Base-by-base conservation (phyloP, 805 yeast genomes). In the Monosporozyma solicola region DNA sequence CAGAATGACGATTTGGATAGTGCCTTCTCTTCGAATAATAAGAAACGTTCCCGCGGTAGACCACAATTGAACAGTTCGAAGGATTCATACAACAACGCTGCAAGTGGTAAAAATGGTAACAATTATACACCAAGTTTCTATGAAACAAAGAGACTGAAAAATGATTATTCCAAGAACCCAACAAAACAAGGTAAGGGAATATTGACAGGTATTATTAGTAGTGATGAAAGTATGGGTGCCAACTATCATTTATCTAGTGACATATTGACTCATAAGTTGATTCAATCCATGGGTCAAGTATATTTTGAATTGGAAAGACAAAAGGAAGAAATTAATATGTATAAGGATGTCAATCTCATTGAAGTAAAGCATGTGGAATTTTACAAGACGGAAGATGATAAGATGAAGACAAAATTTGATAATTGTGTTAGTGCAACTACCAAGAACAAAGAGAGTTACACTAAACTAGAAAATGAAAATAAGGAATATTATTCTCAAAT, bases 161-260 rank as follows among this genome's bases (percentile, higher is more conserved):
- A 79, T 69, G 83, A 82, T 54, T 87, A 87, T 62, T 75, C 85
- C 6, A 75, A 84, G 27, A 86, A 86, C 60, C 91, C 94, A 0
- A 66, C 84, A 45, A 78, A 75, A 47, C 81, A 79, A 57, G 76
- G 76, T 53, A 74, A 72, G 65, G 74, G 76, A 32, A 69, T 68
- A 43, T 63, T 78, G 50, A 72, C 76, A 15, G 86, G 85, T 11
- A 78, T 82, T 7, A 67, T 76, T 16, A 70, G 75, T 29, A 50
- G 39, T n/a, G 72, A 50, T 44, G 74, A 32, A 68, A 68, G 27
- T 59, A 64, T 1, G 13, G 67, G 67, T 31, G 53, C 62, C 1
- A 67, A 72, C 41, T 69, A 69, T 55, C 64, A 62, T 52, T 51
- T 65, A 47, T 59, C 63, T 15, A 65, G 72, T 45, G 75, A 72